Evolutionary conservation across 495 filamentous ascomycete genomes (phyloP), one percentile per base, ranked within the genome.

Genomic region (Apiosordaria backusii): DNA sequence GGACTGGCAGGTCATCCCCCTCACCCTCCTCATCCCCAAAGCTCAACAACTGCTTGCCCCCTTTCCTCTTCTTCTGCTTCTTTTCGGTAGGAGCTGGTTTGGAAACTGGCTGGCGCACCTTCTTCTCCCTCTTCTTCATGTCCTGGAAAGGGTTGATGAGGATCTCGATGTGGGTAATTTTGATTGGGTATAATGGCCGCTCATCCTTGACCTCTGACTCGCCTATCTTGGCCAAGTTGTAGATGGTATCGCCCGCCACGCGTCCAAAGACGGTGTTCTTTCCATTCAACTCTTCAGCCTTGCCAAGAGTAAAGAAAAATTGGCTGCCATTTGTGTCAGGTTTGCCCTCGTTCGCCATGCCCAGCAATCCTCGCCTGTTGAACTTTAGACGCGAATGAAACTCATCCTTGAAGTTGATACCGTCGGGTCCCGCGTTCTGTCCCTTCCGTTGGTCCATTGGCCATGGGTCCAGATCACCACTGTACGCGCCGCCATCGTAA

Each of bases 181-280:
- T 93, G 25, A 90, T 84, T 4, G 94, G 91, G 77, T 97, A 99
- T 18, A 97, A 71, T 26, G 94, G 94, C 68, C 90, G 85, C 65
- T 98, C 95, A 71, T 91, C 90, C 61, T 87, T 84, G 21, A 93
- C 79, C 74, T 98, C 95, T 6, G 86, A 86, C 71, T 97, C 92
- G 10, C 89, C 93, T 80, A 97, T 97, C 77, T 92, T 92, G 72
- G 95, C 86, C 67, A 99, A 76, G 75, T 97, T 98, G 77, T 92
- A 99, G 59, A 99, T 92, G 62, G 92, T 97, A 65, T 97, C 93
- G 4, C 95, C 95, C 52, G 90, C 92, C 62, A 99, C 83, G 63
- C 96, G 84, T 55, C 95, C 95, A 80, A 99, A 98, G 71, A 98
- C 81, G 4, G 95, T 97, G 74, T 97, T 96, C 73, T 91, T 89